A percentile compares a stretch with the other conserved stretches of the same genome.
Evolutionary conservation across 768 basidiomycete genomes (phyloP).

Genomic region (Mycena amicta): DNA sequence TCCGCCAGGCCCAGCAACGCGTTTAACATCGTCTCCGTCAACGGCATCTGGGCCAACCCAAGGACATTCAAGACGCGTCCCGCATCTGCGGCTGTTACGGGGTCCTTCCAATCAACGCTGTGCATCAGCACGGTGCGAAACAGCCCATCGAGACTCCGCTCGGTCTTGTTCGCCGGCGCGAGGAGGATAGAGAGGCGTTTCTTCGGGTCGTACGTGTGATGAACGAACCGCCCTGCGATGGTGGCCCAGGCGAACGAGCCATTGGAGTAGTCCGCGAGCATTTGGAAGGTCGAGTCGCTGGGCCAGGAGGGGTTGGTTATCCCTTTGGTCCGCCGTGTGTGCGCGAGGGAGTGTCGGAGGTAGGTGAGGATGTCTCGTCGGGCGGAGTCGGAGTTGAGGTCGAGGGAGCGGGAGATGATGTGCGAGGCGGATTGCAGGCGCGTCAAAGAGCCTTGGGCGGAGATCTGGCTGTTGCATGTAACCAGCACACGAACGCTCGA

Average conservation of each 20-base stretch:
- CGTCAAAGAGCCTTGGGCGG: no score
- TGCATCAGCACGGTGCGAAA: background rate
- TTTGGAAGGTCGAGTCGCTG: background rate
- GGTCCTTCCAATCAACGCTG: background rate
- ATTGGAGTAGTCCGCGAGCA: background rate
- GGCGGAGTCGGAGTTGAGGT: background rate
- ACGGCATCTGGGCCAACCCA: background rate
- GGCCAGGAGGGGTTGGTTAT: background rate
- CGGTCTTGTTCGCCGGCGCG: background rate
- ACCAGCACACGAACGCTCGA: conserved; percentile 25
- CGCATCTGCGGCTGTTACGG: background rate
- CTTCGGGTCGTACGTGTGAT: background rate
- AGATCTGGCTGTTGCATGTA: conserved; percentile 8
- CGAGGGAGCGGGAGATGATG: background rate
- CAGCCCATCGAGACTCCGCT: background rate
- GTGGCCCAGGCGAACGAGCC: background rate
- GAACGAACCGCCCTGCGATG: background rate
- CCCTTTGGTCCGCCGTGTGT: background rate
- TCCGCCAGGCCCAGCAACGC: background rate
- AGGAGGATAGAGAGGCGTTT: background rate
- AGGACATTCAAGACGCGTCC: background rate
- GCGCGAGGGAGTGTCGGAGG: background rate
- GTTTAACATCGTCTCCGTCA: background rate
- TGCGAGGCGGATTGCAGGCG: background rate
- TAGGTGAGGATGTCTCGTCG: background rate